A percentile compares a stretch with the other conserved stretches of the same genome.
Evolutionary conservation across 352 stramenopile genomes (phyloP).

Genomic region (Phytopythium delawarense): DNA sequence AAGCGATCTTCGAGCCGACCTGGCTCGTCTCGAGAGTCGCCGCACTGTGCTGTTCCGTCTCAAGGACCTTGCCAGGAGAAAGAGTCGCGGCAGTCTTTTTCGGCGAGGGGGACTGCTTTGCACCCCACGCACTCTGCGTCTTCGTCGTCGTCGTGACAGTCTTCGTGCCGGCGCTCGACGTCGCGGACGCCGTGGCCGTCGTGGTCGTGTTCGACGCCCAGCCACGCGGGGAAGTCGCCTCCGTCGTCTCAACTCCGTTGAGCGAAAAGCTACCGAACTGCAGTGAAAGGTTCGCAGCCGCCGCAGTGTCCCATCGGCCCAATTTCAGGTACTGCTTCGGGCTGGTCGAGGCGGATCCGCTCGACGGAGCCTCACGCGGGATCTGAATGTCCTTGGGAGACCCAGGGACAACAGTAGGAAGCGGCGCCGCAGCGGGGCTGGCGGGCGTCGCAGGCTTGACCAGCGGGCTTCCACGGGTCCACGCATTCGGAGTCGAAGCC

Average conservation of each 20-base stretch:
- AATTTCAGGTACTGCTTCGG: constrained; percentile 83
- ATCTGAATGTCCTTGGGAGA: constrained; percentile 68
- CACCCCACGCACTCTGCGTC: constrained; percentile 53
- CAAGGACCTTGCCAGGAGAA: constrained; percentile 43
- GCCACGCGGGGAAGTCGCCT: constrained; percentile 55
- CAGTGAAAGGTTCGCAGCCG: constrained; percentile 66
- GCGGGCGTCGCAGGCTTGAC: constrained; percentile 26
- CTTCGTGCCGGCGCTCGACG: constrained; percentile 31
- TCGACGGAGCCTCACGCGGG: constrained; percentile 22
- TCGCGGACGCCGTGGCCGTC: constrained; percentile 28
- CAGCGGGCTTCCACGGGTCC: constrained; percentile 55
- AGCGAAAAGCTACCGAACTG: constrained; percentile 88
- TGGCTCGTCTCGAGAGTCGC: constrained; percentile 13
- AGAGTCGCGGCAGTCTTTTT: constrained; percentile 58
- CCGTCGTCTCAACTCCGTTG: constrained; percentile 51
- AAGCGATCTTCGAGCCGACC: constrained; percentile 18
- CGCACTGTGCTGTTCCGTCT: constrained; percentile 15
- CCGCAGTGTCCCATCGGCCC: constrained; percentile 75
- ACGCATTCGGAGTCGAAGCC: constrained; percentile 55
- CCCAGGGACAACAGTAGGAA: constrained; percentile 45
- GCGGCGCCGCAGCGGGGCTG: constrained; percentile 25
- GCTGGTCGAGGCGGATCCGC: constrained; percentile 32
- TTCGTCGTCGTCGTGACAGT: constrained; percentile 32
- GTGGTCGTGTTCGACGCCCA: constrained; percentile 51
- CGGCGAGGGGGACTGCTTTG: constrained; percentile 34